These are phyloP conservation scores for Fusarium sp. DNA, from an alignment of 2,329 filamentous ascomycete species.

Conservation along the genomic window DNA sequence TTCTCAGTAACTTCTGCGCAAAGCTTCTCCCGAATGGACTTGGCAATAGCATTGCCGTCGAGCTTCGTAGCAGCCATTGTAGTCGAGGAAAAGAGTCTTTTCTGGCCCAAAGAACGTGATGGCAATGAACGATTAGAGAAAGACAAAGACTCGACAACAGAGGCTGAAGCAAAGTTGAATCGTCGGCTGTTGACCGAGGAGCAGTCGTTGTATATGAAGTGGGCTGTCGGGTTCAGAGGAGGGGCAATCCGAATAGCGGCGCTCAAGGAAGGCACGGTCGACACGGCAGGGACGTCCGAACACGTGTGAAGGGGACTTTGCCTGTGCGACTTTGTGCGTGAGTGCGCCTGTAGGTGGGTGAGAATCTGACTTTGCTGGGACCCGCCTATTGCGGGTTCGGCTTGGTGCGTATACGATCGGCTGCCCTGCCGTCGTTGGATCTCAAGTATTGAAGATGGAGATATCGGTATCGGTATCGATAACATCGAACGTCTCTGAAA, in stretches of 20 bases:
- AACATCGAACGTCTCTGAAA: constrained; percentile 27
- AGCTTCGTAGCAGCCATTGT: constrained; percentile 92
- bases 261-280: constrained; percentile 36
- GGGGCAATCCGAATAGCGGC: constrained; percentile 46
- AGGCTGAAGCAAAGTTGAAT: constrained; percentile 36
- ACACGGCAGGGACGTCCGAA: constrained; percentile 48
- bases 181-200: constrained; percentile 28
- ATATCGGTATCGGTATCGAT: constrained; percentile 28
- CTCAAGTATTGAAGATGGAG: constrained; percentile 8
- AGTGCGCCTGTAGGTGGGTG: constrained; percentile 32
- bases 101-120: constrained; percentile 30
- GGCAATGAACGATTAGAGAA: constrained; percentile 11
- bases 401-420: constrained; percentile 39
- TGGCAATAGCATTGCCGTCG: constrained; percentile 95
- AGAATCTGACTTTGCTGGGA: constrained; percentile 42
- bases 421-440: constrained; percentile 27
- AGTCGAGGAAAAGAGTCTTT: constrained; percentile 64
- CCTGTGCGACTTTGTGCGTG: constrained; percentile 34
- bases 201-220: constrained; percentile 42
- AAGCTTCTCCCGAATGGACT: constrained; percentile 87
- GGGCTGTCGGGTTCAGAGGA: constrained; percentile 41
- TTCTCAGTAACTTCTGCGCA: constrained; percentile 84
- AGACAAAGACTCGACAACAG: constrained; percentile 29
- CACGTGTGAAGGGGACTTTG: constrained; percentile 36
- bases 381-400: constrained; percentile 44